phyloP scores from a whole-genome alignment of 2,329 filamentous ascomycete genomes.

The Alternaria viburni region DNA sequence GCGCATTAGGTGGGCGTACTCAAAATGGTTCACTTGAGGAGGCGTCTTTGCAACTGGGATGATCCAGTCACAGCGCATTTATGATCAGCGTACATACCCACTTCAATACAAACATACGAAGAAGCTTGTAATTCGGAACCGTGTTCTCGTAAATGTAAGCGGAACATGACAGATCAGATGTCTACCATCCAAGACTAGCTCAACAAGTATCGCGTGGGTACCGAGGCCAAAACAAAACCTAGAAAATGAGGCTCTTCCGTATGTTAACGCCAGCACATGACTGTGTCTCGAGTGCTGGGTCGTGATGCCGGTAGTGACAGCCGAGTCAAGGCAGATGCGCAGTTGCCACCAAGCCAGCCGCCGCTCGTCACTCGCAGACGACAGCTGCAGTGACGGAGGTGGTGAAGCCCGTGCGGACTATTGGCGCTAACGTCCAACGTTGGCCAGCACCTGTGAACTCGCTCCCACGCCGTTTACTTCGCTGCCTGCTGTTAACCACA shows the following conservation, averaged over 20 bases:
- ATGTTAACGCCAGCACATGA: neutral
- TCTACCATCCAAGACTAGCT: neutral
- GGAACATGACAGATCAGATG: neutral
- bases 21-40: conserved; percentile 67
- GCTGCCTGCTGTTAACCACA: conserved; percentile 11
- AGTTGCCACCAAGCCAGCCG: conserved; percentile 6
- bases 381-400: conserved; percentile 11
- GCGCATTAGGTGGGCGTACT: conserved; percentile 89
- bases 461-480: conserved; percentile 13
- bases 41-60: neutral
- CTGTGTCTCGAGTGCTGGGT: neutral
- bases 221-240: neutral
- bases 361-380: conserved; percentile 4
- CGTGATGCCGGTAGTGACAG: neutral
- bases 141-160: neutral
- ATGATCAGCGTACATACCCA: neutral
- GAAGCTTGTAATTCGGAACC: neutral
- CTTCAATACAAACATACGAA: neutral
- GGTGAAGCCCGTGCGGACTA: conserved; percentile 14
- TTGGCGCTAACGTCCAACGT: conserved; percentile 18
- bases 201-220: neutral
- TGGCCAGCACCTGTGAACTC: conserved; percentile 16
- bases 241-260: neutral
- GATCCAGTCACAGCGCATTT: neutral
- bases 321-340: conserved; percentile 4